Percentiles rank a stretch among this genome's conserved stretches.
These are phyloP conservation scores for Panicum miliaceum DNA, from an alignment of 176 grass and related monocot genomes.

Conservation along the genomic window DNA sequence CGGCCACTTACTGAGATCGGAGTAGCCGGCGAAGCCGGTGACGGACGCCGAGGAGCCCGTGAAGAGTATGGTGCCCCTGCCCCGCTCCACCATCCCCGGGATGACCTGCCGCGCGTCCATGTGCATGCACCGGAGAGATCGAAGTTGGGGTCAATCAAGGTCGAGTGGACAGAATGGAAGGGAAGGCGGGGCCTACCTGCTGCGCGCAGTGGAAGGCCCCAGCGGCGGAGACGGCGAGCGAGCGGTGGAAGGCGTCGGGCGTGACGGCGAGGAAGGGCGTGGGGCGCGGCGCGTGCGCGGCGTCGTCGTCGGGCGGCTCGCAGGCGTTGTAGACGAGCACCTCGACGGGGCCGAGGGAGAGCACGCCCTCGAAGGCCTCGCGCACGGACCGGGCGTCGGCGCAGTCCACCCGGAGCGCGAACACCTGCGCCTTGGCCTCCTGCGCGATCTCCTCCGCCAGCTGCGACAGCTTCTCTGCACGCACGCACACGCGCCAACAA, in stretches of 20 bases:
- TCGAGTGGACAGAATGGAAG: too few relatives aligned
- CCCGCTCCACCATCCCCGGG: constrained; percentile 82
- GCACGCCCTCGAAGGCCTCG: constrained; percentile 93
- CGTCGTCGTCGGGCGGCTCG: constrained; percentile 31
- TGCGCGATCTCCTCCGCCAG: constrained; percentile 84
- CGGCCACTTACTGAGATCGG: constrained; percentile 59
- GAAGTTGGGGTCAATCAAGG: too few relatives aligned
- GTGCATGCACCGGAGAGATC: too few relatives aligned
- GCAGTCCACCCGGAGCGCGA: constrained; percentile 89
- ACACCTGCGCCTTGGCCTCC: constrained; percentile 86
- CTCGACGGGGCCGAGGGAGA: constrained; percentile 84
- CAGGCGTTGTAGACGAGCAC: constrained; percentile 94
- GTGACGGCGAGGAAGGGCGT: constrained; percentile 64
- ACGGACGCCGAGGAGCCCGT: constrained; percentile 80
- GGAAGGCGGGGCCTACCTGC: constrained; percentile 36
- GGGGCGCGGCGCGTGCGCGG: neutral
- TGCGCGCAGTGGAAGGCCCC: constrained; percentile 93
- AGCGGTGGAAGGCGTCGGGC: constrained; percentile 62
- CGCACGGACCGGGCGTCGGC: constrained; percentile 80
- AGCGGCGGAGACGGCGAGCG: constrained; percentile 61
- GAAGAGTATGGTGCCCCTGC: constrained; percentile 89
- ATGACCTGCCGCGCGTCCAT: constrained; percentile 54
- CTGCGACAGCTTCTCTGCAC: constrained; percentile 76
- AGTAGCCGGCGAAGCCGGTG: constrained; percentile 64
- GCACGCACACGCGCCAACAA: too few relatives aligned